phyloP scores from a whole-genome alignment of 805 yeast genomes.

The Lipomyces yamanashiensis region DNA sequence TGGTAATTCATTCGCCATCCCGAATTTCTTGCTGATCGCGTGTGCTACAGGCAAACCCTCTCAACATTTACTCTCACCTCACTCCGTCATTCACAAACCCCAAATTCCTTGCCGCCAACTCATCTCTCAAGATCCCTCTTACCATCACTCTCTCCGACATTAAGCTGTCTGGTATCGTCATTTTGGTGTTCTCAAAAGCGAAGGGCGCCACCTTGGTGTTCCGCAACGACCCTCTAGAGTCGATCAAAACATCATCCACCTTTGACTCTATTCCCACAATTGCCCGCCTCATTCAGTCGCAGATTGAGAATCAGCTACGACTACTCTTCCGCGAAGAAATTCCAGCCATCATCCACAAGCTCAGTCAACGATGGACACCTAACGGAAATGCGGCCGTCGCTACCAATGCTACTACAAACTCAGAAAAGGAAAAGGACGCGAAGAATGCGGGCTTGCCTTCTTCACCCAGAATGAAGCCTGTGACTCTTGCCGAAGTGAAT shows the following conservation, averaged over 20 bases:
- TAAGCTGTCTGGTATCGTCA: conserved; percentile 76
- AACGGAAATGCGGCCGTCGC: conserved; percentile 39
- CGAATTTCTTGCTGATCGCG: conserved; percentile 1
- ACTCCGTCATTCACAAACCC: conserved; percentile 66
- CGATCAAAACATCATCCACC: conserved; percentile 81
- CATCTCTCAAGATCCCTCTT: conserved; percentile 76
- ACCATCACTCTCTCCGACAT: conserved; percentile 75
- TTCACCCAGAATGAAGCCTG: conserved; percentile 46
- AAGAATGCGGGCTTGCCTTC: conserved; percentile 37
- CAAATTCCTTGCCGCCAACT: conserved; percentile 64
- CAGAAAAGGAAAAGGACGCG: conserved; percentile 14
- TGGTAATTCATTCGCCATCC: background rate
- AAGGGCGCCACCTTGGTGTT: conserved; percentile 87
- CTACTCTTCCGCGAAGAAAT: conserved; percentile 81
- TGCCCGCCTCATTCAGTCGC: conserved; percentile 79
- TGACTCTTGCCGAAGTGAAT: conserved; percentile 57
- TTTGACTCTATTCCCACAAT: conserved; percentile 83
- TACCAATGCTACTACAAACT: conserved; percentile 19
- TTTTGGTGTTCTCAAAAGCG: conserved; percentile 77
- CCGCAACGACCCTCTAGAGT: conserved; percentile 85
- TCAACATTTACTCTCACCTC: conserved; percentile 61
- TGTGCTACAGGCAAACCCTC: conserved; percentile 69
- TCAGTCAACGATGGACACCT: conserved; percentile 68
- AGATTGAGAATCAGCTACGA: conserved; percentile 79
- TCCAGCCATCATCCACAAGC: conserved; percentile 77